phyloP scores from a whole-genome alignment of 257 asterid genomes.

The Ophiorrhiza pumila region DNA sequence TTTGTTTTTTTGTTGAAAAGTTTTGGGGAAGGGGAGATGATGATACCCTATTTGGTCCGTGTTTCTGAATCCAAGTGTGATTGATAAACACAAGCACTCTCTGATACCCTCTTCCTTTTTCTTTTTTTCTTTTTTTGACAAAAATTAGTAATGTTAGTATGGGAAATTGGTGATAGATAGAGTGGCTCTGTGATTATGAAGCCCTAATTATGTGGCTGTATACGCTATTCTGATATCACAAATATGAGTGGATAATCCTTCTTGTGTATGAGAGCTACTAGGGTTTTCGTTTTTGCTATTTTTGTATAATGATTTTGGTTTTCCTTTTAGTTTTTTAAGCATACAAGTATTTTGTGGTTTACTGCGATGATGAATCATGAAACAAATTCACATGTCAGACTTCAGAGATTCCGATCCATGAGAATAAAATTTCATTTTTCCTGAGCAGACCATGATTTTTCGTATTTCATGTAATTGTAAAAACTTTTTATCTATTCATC shows the following conservation, averaged over 20 bases:
- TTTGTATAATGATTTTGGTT: not conserved
- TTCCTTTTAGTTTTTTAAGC: too few relatives aligned
- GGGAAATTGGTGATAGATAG: not conserved
- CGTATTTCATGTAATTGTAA: too few relatives aligned
- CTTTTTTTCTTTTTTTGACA: not conserved
- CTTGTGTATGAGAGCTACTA: conserved; percentile 35
- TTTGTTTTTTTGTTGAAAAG: not conserved
- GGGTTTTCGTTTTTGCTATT: not conserved
- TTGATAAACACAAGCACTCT: conserved; percentile 48
- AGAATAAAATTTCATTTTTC: conserved; percentile 38
- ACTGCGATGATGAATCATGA: conserved; percentile 56
- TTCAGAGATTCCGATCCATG: conserved; percentile 66
- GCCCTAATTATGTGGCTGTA: conserved; percentile 41
- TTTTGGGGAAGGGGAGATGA: conserved; percentile 37
- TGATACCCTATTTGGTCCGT: conserved; percentile 61
- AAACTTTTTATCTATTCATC: too few relatives aligned
- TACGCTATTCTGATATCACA: conserved; percentile 58
- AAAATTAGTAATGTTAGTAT: not conserved
- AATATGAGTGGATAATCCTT: conserved; percentile 24
- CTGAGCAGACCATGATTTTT: conserved; percentile 38
- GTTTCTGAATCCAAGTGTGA: conserved; percentile 63
- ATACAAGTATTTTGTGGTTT: too few relatives aligned
- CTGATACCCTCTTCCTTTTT: conserved; percentile 44
- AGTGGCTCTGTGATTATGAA: conserved; percentile 38
- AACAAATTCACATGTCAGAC: conserved; percentile 65